These are phyloP conservation scores for Fusarium miscanthi DNA, from an alignment of 2,329 filamentous ascomycete species.

Conservation along the genomic window DNA sequence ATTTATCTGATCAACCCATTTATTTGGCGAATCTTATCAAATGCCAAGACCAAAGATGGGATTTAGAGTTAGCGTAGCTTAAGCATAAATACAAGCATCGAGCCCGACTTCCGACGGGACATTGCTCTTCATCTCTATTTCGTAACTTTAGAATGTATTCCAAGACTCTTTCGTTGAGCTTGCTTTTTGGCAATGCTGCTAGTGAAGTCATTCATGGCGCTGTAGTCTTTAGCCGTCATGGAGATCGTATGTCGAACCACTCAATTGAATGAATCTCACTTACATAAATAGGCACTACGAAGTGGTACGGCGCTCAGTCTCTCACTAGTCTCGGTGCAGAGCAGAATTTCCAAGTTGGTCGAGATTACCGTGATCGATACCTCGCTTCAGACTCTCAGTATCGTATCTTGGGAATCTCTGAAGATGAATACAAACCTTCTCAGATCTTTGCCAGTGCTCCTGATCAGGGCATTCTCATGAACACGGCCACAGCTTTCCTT, in stretches of 20 bases:
- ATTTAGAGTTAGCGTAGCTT: neutral
- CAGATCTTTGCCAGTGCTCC: slow-evolving; percentile 51
- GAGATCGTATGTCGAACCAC: slow-evolving; percentile 45
- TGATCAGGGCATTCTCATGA: slow-evolving; percentile 48
- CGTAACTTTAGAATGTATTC: neutral
- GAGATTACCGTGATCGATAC: slow-evolving; percentile 40
- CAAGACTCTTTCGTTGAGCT: slow-evolving; percentile 7
- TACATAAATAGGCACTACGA: slow-evolving; percentile 46
- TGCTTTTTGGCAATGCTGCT: slow-evolving; percentile 8
- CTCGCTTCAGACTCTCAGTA: slow-evolving; percentile 42
- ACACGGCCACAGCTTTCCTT: slow-evolving; percentile 51
- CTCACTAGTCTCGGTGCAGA: slow-evolving; percentile 51
- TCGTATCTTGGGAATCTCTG: slow-evolving; percentile 49
- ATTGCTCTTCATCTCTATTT: neutral
- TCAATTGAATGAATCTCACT: neutral
- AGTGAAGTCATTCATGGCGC: slow-evolving; percentile 50
- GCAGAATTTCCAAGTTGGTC: slow-evolving; percentile 47
- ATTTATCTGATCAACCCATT: neutral
- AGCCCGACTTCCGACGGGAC: neutral
- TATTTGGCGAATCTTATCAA: neutral
- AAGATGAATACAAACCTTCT: slow-evolving; percentile 47
- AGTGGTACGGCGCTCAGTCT: slow-evolving; percentile 49
- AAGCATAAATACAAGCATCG: slow-evolving; percentile 30
- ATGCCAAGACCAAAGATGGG: neutral
- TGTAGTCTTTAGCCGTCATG: slow-evolving; percentile 50